Evolutionary conservation across 208 protist genomes (phyloP), one percentile per base, ranked within the genome.

Genomic region (Wallacemonas sp.): DNA sequence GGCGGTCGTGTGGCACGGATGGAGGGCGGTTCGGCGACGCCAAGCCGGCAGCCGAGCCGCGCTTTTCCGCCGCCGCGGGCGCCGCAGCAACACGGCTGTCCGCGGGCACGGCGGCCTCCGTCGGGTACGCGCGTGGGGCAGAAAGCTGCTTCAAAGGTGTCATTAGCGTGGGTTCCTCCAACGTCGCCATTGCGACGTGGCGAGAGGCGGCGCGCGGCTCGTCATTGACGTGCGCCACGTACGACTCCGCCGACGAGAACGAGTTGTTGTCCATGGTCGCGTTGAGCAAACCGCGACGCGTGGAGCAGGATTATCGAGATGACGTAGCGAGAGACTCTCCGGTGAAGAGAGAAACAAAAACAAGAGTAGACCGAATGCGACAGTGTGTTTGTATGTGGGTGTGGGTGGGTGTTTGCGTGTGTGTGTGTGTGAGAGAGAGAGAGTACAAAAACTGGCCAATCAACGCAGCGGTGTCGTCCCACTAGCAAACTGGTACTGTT

Each of bases 171-270:
- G 4, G 4, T 5, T 23, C 44, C 4, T 48, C n/a, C n/a, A n/a
- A n/a, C n/a, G 36, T 41, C 7, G 36, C 36, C 14, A 14, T 14
- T 14, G 36, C 26, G 18, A 11, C 32, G 16, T 8, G 36, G 52
- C 22, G 8, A 10, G 52, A 39, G 18, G 8, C 12, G 4, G 39
- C 4, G 3, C 11, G 12, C 10, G 64, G 59, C 7, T 61, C 44
- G 28, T 76, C 75, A 0, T 67, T 49, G 25, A 69, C 75, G 48
- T 81, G 70, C 64, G 57, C 70, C 14, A 64, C 23, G 42, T 72
- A 38, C 44, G 61, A 59, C 4, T 76, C 70, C 14, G 74, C 64
- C 4, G 57, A 64, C 5, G 57, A 64, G 0, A 65, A 44, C 1
- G 74, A 67, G 2, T 36, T 59, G 44, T 70, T 68, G 42, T 48